phyloP scores from a whole-genome alignment of 257 asterid species.

The Asclepias syriaca region DNA sequence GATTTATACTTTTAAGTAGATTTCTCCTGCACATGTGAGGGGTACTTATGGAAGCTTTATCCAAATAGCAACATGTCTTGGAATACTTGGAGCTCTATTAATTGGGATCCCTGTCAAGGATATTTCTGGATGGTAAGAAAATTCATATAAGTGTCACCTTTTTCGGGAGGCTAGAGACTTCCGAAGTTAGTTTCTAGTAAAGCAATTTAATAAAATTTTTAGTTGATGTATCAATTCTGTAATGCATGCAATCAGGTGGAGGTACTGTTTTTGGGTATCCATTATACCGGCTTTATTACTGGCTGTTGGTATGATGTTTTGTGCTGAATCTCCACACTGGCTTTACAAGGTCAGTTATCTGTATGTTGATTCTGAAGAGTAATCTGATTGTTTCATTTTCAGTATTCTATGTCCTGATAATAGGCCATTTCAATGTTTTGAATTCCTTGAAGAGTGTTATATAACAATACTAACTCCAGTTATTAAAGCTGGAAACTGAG shows the following conservation, averaged over 20 bases:
- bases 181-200: neutral
- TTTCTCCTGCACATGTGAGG: constrained; percentile 89
- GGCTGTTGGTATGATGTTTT: constrained; percentile 68
- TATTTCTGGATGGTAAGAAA: constrained; percentile 70
- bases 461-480: neutral
- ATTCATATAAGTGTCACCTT: neutral
- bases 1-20: constrained; percentile 32
- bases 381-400: neutral
- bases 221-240: constrained; percentile 1
- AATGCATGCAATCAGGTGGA: constrained; percentile 65
- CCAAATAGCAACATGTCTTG: constrained; percentile 86
- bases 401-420: neutral
- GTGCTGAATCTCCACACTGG: constrained; percentile 96
- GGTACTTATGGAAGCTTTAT: constrained; percentile 93
- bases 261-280: constrained; percentile 83
- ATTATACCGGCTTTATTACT: constrained; percentile 68
- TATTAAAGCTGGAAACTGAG: neutral
- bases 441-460: neutral
- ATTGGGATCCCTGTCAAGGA: constrained; percentile 77
- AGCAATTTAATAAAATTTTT: constrained; percentile 7
- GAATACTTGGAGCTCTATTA: constrained; percentile 62
- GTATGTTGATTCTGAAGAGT: no score
- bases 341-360: constrained; percentile 63
- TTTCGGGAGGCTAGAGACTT: neutral
- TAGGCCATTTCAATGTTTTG: neutral